Base-by-base conservation (phyloP, 2,329 filamentous ascomycete genomes). In the Nemania diffusa region DNA sequence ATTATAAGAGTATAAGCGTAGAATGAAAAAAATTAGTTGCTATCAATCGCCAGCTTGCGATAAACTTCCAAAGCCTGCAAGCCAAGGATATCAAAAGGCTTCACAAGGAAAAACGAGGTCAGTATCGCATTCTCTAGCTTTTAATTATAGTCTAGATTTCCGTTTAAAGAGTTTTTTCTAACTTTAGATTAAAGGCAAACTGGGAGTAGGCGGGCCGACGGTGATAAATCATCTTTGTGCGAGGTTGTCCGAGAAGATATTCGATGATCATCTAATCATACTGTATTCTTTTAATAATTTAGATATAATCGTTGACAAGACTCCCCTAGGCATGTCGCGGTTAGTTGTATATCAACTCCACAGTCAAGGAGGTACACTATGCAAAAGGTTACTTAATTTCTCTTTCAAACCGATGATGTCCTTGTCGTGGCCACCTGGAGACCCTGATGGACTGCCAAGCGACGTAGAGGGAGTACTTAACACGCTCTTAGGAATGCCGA, bases 101-200 rank as follows among this genome's bases (percentile, higher is more conserved):
- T 37, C 24, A 13, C 6, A 5, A 26, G 5, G 61, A 64, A 58
- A 57, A 53, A 34, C 24, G 52, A 58, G 46, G 61, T 64, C 9
- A 8, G 53, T 53, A 53, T 27, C 20, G 2, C n/a, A 9, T 20
- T 32, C 13, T 26, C 8, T 13, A 8, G 48, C 20, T 17, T 17
- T 22, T 11, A 8, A 20, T 37, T 9, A 1, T 17, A 4, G 2
- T 6, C 1, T 8, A 9, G 5, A 51, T 8, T 2, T 29, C 3
- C 17, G 9, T 17, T 42, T 3, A 24, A 40, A 13, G 34, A 40
- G n/a, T n/a, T n/a, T n/a, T n/a, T n/a, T n/a, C n/a, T 6, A 13
- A 50, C 67, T 76, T 15, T 77, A 73, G 75, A 72, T 77, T 9
- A 75, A 75, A 51, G 75, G 75, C 4, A 77, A 77, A 40, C 73